Base-by-base conservation (phyloP, 73 alveolate species). In the Paramecium sonneborni region DNA sequence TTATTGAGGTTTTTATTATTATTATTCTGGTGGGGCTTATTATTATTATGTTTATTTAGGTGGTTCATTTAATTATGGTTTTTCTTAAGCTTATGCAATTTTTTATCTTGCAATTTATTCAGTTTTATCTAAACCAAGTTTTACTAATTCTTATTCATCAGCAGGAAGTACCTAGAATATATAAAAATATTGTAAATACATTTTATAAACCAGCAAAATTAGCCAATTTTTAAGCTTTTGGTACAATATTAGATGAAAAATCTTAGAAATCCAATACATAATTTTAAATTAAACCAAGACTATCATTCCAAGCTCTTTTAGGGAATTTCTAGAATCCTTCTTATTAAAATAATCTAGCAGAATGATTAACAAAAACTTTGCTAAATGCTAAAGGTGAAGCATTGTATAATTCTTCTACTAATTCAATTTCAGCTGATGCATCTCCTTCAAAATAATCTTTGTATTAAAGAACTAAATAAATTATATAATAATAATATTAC, bases 201-300 rank as follows among this genome's bases (percentile, higher is more conserved):
- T 70, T 21, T 93, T 97, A 87, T 97, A 98, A 88, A 93, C 96
- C 48, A 99, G 97, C 95, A 97, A 97, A 52, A 99, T 96, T 92
- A 92, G 95, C 92, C 98, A 98, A 92, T 86, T 86, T 74, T 30
- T 57, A 21, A 18, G 87, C 93, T 86, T 62, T 34, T 23, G 93
- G 93, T 32, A 38, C 48, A 86, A 86, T 86, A 55, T 57, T 37
- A 20, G 85, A 56, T 34, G 68, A 76, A 37, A 46, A 86, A n/a
- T 86, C 86, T 30, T 69, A 43, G 58, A 57, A 37, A 57, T 86
- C 93, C 37, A 57, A 58, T 34, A 86, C 32, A 55, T 37, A 57
- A 62, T 86, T 86, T 86, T 56, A 41, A 32, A 70, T 35, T 44
- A 86, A 70, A 57, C 93, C 93, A n/a, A 57, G 41, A 18, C 87